Evolutionary conservation across 306 rosid genomes (phyloP), one percentile per base, ranked within the genome.

Genomic region (Cucurbita moschata): DNA sequence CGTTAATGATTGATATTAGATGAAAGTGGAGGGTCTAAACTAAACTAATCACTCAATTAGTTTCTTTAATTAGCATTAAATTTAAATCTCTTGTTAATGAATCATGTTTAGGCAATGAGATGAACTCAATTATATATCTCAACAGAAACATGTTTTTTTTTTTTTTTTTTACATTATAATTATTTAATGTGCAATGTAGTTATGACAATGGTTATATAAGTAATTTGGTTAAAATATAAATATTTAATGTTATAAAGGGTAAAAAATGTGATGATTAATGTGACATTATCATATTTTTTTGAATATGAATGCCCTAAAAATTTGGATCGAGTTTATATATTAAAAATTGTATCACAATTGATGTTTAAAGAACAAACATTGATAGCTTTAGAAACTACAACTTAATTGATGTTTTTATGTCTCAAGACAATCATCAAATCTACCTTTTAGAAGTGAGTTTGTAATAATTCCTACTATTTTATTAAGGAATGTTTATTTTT

Each of bases 381-480:
- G 73, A 59, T 40, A 19, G 8, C 42, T 18, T 39, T 23, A 13
- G 50, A 47, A 26, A 68, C 16, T 67, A 23, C 4, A 67, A 50
- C n/a, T 21, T 12, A 63, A 63, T 38, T 67, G 55, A 49, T 68
- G 57, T 68, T 68, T 68, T 23, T 23, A 6, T 68, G 73, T 47
- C 73, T 68, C 56, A 47, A 23, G 47, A 46, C 10, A 68, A 68
- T 68, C 7, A 47, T 68, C 43, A 68, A 68, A 68, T 43, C 9
- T 66, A 18, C 54, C 54, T 46, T 46, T 68, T 47, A 47, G 73
- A 64, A 64, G 70, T 64, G 68, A 66, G 38, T 66, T 66, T 66
- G 10, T 43, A 65, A 65, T 43, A 64, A 66, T 65, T 42, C 37
- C 0, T 16, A 10, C 10, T 1, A 1, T n/a, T 18, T 26, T 1